Conservation (phyloP, 2,329 filamentous ascomycete species). For the Monilinia fructigena region DNA sequence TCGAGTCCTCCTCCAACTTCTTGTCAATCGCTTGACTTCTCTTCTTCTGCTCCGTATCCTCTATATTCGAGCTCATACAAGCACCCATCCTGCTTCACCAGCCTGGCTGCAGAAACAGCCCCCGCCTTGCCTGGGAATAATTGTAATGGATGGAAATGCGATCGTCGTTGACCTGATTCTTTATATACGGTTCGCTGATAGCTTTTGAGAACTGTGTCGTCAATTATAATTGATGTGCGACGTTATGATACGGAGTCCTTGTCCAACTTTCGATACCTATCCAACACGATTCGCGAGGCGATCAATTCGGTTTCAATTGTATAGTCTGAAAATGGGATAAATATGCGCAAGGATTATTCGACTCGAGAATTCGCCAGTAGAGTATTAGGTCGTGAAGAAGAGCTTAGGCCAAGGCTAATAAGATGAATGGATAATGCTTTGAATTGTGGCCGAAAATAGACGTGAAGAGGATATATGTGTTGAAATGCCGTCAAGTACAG, state of each 20-base stretch:
- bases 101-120: slow-evolving; percentile 37
- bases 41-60: slow-evolving; percentile 91
- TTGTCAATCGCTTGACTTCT: slow-evolving; percentile 94
- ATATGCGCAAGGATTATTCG: slow-evolving; percentile 11
- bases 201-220: background rate
- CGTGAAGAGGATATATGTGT: slow-evolving; percentile 14
- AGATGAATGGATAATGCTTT: slow-evolving; percentile 7
- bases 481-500: slow-evolving; percentile 11
- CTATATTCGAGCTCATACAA: slow-evolving; percentile 82
- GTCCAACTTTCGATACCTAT: slow-evolving; percentile 16
- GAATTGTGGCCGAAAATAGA: slow-evolving; percentile 9
- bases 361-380: background rate
- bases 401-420: slow-evolving; percentile 4
- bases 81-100: slow-evolving; percentile 68
- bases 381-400: background rate
- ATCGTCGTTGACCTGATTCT: background rate
- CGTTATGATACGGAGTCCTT: slow-evolving; percentile 7
- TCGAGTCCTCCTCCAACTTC: slow-evolving; percentile 90
- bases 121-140: slow-evolving; percentile 27
- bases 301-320: slow-evolving; percentile 1
- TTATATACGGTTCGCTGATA: background rate
- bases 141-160: slow-evolving; percentile 15
- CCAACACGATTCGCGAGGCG: slow-evolving; percentile 19
- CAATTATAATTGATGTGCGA: slow-evolving; percentile 8
- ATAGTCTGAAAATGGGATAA: background rate